Percentiles rank a stretch among this genome's conserved stretches.
phyloP scores from a whole-genome alignment of 257 asterid species.

The Hygrophila difformis region DNA sequence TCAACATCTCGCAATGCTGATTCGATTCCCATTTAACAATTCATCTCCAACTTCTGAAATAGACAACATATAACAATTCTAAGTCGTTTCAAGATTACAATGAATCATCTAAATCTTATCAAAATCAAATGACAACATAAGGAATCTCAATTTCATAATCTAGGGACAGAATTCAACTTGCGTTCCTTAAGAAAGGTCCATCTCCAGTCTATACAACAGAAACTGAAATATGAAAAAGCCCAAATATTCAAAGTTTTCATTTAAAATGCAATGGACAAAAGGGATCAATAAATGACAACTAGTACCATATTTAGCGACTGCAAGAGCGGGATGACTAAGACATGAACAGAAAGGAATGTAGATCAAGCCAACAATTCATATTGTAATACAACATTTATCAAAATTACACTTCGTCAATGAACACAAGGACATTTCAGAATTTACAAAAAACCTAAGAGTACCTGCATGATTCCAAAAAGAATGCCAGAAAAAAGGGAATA shows the following conservation, averaged over 20 bases:
- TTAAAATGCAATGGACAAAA: neutral
- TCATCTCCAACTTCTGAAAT: too few relatives aligned
- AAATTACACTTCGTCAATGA: slow-evolving; percentile 3
- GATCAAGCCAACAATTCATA: slow-evolving; percentile 11
- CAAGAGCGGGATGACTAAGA: too few relatives aligned
- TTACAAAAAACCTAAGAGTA: slow-evolving; percentile 20
- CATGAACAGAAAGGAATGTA: neutral
- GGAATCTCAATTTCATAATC: neutral
- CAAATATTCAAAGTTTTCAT: neutral
- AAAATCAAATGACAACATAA: neutral
- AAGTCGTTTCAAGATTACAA: too few relatives aligned
- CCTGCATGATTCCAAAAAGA: slow-evolving; percentile 18
- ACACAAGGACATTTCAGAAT: slow-evolving; percentile 6
- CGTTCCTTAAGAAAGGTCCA: neutral
- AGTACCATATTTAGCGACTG: neutral
- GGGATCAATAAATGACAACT: neutral
- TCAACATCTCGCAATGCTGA: too few relatives aligned
- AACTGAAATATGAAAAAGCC: neutral
- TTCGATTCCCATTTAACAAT: too few relatives aligned
- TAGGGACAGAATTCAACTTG: neutral
- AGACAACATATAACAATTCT: too few relatives aligned
- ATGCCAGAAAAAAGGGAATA: slow-evolving; percentile 13
- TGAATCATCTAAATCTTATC: neutral
- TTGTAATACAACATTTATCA: slow-evolving; percentile 4
- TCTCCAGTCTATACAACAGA: neutral